These are phyloP conservation scores for Podaxis pistillaris DNA, from an alignment of 768 basidiomycete species.

Conservation along the genomic window DNA sequence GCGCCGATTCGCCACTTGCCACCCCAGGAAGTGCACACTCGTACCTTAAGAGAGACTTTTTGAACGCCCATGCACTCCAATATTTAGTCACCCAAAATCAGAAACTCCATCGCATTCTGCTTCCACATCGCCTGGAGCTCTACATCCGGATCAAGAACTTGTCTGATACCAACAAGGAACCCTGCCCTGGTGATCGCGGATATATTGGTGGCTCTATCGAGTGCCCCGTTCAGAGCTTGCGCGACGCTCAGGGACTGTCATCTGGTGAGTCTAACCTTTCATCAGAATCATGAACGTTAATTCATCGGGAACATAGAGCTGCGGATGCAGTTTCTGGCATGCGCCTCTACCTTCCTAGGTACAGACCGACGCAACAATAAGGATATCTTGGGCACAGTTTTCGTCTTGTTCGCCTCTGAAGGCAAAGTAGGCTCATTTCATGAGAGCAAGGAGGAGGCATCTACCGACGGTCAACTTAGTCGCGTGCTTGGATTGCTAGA, in stretches of 20 bases:
- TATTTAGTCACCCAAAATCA: not conserved
- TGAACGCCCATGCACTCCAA: constrained; percentile 5
- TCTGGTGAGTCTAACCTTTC: not conserved
- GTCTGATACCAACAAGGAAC: not conserved
- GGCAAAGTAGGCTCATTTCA: not conserved
- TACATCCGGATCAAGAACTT: constrained; percentile 9
- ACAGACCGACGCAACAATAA: not conserved
- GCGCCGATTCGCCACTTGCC: not conserved
- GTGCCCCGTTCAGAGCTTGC: not conserved
- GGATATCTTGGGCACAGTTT: not conserved
- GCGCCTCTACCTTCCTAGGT: not conserved
- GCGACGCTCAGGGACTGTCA: not conserved
- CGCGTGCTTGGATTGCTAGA: not conserved
- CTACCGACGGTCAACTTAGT: not conserved
- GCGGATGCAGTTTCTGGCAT: not conserved
- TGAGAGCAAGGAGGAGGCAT: not conserved
- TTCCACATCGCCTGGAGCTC: constrained; percentile 8
- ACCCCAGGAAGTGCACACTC: not conserved
- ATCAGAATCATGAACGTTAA: not conserved
- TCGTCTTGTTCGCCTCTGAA: not conserved
- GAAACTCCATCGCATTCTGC: constrained; percentile 1
- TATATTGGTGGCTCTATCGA: not conserved
- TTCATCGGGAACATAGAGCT: not conserved
- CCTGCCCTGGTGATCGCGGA: not conserved
- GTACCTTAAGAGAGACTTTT: constrained; percentile 2